Evolutionary conservation across 2,329 filamentous ascomycete genomes (phyloP), one percentile per base, ranked within the genome.

Genomic region (Grosmannia penicillata): DNA sequence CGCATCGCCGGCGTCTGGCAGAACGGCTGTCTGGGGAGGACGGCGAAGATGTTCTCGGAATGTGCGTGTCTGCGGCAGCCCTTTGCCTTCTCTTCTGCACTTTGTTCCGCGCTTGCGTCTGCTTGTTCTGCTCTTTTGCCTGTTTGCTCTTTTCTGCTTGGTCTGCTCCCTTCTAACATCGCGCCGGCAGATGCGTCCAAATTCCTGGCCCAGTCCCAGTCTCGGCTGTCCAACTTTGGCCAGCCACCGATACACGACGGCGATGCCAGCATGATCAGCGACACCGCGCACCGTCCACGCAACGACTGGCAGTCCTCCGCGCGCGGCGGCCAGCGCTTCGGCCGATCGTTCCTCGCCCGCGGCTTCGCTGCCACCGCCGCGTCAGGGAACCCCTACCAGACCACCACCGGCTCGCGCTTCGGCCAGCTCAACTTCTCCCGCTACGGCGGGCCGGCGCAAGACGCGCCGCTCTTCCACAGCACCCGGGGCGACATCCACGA

Each of bases 201-300:
- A 50, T 98, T 98, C 58, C 76, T 98, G 51, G 84, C 87, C 44
- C 91, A 96, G 72, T 95, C 87, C 48, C 87, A 94, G 66, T 93
- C 87, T 44, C 80, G 85, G 46, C 68, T 96, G 52, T 84, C 81
- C 48, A 75, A 65, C 56, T 76, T 86, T 38, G 72, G 66, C 61
- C 73, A 80, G 55, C 60, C 45, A 14, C n/a, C 29, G 17, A 18
- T 72, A 43, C 74, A 74, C 40, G 55, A 62, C 45, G 62, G 59
- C 44, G 60, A 60, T 39, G 37, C 31, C 36, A 39, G 36, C 53
- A 59, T 33, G 14, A 6, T 24, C 46, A 62, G 59, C 45, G 61
- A 61, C 41, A 42, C 33, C 38, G 32, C 53, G 60, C 15, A 10
- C 13, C 56, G 59, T 36, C 57, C 57, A 33, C 46, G 53, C 2